Base-by-base conservation (phyloP, 163 green algal genomes). In the Trebouxia gelatinosa region DNA sequence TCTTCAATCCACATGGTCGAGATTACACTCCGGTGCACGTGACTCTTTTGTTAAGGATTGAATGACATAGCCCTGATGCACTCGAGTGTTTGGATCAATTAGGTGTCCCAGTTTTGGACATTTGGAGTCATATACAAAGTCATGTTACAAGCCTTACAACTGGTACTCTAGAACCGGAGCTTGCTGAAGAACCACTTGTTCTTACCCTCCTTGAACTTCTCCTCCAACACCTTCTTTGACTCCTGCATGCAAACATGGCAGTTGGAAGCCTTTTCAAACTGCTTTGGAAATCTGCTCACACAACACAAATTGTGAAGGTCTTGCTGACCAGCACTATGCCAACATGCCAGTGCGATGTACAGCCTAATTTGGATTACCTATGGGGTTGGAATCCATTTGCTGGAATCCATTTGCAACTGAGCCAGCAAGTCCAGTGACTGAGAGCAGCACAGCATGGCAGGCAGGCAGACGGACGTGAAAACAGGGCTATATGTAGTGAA, bases 151-250 rank as follows among this genome's bases (percentile, higher is more conserved):
- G n/a, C n/a, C n/a, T n/a, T n/a, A n/a, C n/a, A n/a, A n/a, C n/a
- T n/a, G n/a, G n/a, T n/a, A n/a, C n/a, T n/a, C n/a, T 87, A 99
- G 90, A 99, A 99, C 0, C 91, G 86, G 39, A 99, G 91, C 92
- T 98, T 98, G 79, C 86, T 91, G 90, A 99, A 99, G 92, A 99
- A 99, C 93, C 92, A 96, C 65, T 94, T 88, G 91, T 98, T 98
- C 92, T 98, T 99, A 79, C 96, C 96, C 62, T 87, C 97, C 94
- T 98, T 98, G 91, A 99, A 99, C 88, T 97, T 96, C 84, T 99
- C 96, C 90, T 98, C 91, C 43, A 99, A 82, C 65, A 98, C 70
- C 85, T 92, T 92, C 89, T 98, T 98, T 43, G 91, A 87, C 78
- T 94, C 93, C 91, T 95, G 83, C 79, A 81, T 19, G 31, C 5